Conservation (phyloP, 768 basidiomycete genomes). For the Collybia nuda region DNA sequence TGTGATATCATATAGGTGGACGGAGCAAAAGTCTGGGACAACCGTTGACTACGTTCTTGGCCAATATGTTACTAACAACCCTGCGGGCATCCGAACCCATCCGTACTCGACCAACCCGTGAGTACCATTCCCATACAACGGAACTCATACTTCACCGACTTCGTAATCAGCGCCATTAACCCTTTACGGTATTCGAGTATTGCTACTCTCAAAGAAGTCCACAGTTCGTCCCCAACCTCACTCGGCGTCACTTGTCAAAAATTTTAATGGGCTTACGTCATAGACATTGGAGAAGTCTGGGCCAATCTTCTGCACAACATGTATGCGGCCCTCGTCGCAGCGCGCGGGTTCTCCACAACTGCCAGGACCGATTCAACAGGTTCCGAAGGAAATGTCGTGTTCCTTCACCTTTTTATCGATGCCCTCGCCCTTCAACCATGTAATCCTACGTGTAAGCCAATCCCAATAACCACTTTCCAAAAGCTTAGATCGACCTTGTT, state of each 20-base stretch:
- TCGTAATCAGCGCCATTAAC: conserved; percentile 19
- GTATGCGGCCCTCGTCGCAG: conserved; percentile 18
- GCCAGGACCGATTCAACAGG: conserved; percentile 27
- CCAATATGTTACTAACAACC: conserved; percentile 43
- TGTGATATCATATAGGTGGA: conserved; percentile 17
- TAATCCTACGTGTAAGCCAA: conserved; percentile 31
- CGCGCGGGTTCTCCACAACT: conserved; percentile 17
- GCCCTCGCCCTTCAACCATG: conserved; percentile 33
- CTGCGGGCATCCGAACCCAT: conserved; percentile 47
- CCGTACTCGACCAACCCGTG: conserved; percentile 44
- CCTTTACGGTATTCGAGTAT: conserved; percentile 30
- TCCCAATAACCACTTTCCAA: not conserved
- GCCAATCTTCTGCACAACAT: conserved; percentile 24
- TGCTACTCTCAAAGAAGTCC: conserved; percentile 28
- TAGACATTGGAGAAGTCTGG: conserved; percentile 43
- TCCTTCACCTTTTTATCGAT: conserved; percentile 39
- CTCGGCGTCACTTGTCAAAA: not conserved
- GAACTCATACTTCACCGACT: not conserved
- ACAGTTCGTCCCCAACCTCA: conserved; percentile 21
- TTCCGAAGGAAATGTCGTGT: conserved; percentile 34
- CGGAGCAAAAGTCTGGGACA: conserved; percentile 26
- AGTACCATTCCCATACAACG: conserved; percentile 5
- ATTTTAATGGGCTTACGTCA: not conserved
- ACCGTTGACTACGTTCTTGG: conserved; percentile 31
- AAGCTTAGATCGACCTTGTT: not conserved